Conservation (phyloP, 306 rosid species). For the Spatholobus suberectus region DNA sequence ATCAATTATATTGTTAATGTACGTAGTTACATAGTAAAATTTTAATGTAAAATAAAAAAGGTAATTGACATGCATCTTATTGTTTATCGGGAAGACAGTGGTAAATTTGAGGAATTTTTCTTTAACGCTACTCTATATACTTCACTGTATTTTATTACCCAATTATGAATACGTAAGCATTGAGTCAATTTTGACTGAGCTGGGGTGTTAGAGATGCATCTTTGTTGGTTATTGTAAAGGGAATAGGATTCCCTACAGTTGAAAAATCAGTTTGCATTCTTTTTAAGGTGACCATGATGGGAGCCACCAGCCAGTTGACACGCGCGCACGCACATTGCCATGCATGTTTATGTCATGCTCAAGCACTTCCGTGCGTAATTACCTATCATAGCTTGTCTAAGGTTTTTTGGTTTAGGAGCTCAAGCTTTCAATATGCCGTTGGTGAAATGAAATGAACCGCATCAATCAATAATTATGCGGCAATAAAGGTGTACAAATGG, state of each 20-base stretch:
- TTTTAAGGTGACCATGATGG: constrained; percentile 6
- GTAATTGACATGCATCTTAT: not conserved
- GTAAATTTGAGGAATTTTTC: not conserved
- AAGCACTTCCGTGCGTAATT: not conserved
- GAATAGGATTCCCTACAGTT: not conserved
- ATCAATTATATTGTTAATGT: not conserved
- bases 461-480: not conserved
- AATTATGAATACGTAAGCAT: constrained; percentile 3
- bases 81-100: not conserved
- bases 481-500: not conserved
- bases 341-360: constrained; percentile 19
- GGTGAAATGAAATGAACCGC: not conserved
- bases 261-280: not conserved
- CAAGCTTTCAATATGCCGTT: not conserved
- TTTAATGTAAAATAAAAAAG: not conserved
- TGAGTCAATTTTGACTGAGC: not conserved
- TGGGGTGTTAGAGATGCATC: not conserved
- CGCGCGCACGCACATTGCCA: not conserved
- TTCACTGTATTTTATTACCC: not conserved
- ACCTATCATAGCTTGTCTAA: not conserved
- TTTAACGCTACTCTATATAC: not conserved
- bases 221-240: not conserved
- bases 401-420: not conserved
- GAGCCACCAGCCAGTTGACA: not conserved
- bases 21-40: no score